Evolutionary conservation across 768 basidiomycete genomes (phyloP).

Genomic region (Russula sp.): DNA sequence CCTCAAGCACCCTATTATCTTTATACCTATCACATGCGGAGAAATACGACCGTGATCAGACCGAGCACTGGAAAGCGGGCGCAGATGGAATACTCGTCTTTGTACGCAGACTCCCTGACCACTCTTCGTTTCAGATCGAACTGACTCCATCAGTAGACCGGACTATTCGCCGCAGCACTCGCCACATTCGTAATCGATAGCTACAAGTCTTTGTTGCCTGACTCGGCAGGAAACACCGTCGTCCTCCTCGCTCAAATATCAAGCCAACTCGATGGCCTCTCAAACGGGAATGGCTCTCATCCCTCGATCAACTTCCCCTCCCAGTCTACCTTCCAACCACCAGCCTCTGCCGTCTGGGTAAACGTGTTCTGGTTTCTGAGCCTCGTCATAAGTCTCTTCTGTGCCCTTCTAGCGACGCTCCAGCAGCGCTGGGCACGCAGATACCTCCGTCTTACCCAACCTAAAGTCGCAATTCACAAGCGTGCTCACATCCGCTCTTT

Average conservation of each 20-base stretch:
- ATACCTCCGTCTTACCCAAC: constrained; percentile 1
- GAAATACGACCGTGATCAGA: not conserved
- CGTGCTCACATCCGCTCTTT: constrained; percentile 8
- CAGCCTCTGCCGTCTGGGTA: constrained; percentile 4
- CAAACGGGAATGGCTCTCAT: not conserved
- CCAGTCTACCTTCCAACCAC: not conserved
- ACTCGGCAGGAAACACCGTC: constrained; percentile 3
- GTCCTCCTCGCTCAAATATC: constrained; percentile 16
- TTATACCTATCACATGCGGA: constrained; percentile 12
- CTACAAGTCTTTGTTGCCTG: constrained; percentile 14
- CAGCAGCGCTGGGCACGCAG: constrained; percentile 11
- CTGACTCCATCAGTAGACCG: constrained; percentile 2
- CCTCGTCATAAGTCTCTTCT: constrained; percentile 1
- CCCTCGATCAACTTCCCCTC: not conserved
- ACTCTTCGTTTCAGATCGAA: not conserved
- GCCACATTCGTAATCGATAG: constrained; percentile 17
- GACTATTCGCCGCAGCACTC: constrained; percentile 10
- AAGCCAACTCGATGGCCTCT: not conserved
- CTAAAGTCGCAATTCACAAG: not conserved
- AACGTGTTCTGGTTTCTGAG: constrained; percentile 13
- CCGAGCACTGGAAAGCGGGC: constrained; percentile 4
- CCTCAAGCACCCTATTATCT: constrained; percentile 3
- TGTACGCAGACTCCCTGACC: not conserved
- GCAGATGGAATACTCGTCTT: constrained; percentile 14
- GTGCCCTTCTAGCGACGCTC: constrained; percentile 6